These are phyloP conservation scores for Ogataea thermomethanolica DNA, from an alignment of 805 yeast species.

Conservation along the genomic window DNA sequence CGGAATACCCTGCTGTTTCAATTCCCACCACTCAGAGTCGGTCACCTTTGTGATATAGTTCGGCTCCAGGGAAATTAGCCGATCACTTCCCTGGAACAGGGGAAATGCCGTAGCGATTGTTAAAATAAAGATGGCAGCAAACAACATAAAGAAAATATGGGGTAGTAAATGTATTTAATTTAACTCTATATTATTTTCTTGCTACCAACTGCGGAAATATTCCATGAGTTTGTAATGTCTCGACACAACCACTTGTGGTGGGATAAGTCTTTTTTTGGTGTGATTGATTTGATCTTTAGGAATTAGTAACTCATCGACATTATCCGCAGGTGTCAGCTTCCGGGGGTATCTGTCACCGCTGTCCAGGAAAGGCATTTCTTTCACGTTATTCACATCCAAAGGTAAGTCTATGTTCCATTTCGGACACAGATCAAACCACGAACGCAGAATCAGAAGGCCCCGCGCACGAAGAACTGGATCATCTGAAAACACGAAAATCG, in stretches of 20 bases:
- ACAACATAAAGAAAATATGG: background rate
- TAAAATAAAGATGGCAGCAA: background rate
- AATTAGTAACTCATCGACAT: constrained; percentile 2
- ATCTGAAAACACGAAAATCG: constrained; percentile 26
- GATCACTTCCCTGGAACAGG: background rate
- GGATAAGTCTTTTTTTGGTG: too few species aligned
- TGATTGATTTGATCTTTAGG: constrained; percentile 1
- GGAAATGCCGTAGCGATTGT: constrained; percentile 4
- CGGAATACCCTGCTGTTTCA: constrained; percentile 33
- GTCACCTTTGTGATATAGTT: constrained; percentile 20
- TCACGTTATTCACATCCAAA: background rate
- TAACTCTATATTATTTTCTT: background rate
- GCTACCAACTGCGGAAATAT: constrained; percentile 1
- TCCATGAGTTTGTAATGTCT: constrained; percentile 1
- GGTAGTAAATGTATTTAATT: background rate
- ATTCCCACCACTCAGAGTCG: constrained; percentile 36
- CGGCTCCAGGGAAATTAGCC: constrained; percentile 9
- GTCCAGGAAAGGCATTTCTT: background rate
- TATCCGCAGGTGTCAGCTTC: background rate
- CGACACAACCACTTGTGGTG: too few species aligned
- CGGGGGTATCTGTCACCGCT: background rate
- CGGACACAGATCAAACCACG: constrained; percentile 29
- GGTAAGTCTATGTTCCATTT: constrained; percentile 17
- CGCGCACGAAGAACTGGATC: constrained; percentile 27
- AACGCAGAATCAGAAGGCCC: constrained; percentile 24